phyloP scores from a whole-genome alignment of 2,329 filamentous ascomycete genomes.

The Neophaeococcomyces aloes region DNA sequence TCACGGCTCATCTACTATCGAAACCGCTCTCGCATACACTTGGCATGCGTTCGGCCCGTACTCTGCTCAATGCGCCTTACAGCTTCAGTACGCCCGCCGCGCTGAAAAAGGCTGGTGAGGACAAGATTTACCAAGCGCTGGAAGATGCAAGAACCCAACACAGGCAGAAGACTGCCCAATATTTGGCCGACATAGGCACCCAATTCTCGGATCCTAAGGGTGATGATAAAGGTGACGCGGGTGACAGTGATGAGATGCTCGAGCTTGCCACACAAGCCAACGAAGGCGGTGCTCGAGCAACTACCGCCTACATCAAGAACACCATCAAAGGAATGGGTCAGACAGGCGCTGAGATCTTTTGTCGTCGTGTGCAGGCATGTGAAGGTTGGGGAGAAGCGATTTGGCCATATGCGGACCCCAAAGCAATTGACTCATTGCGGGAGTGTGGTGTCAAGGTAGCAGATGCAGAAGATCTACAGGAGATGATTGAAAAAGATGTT shows the following conservation, averaged over 20 bases:
- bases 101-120: conserved; percentile 28
- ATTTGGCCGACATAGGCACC: conserved; percentile 24
- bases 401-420: conserved; percentile 32
- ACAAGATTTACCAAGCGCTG: conserved; percentile 31
- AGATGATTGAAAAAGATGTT: conserved; percentile 28
- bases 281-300: conserved; percentile 16
- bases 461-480: conserved; percentile 25
- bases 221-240: conserved; percentile 18
- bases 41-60: conserved; percentile 35
- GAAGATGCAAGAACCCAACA: conserved; percentile 36
- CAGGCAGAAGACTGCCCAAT: conserved; percentile 36
- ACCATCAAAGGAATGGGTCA: conserved; percentile 33
- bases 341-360: conserved; percentile 35
- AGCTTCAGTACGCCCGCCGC: conserved; percentile 33
- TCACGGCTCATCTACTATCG: conserved; percentile 35
- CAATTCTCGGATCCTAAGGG: conserved; percentile 13
- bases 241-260: conserved; percentile 23
- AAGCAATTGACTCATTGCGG: conserved; percentile 26
- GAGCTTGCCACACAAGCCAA: conserved; percentile 15
- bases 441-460: conserved; percentile 29
- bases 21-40: conserved; percentile 36
- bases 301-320: conserved; percentile 19
- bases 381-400: conserved; percentile 26
- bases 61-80: conserved; percentile 36
- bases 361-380: conserved; percentile 31